phyloP scores from a whole-genome alignment of 192 early-diverging fungal species.

The Funneliformis mosseae region DNA sequence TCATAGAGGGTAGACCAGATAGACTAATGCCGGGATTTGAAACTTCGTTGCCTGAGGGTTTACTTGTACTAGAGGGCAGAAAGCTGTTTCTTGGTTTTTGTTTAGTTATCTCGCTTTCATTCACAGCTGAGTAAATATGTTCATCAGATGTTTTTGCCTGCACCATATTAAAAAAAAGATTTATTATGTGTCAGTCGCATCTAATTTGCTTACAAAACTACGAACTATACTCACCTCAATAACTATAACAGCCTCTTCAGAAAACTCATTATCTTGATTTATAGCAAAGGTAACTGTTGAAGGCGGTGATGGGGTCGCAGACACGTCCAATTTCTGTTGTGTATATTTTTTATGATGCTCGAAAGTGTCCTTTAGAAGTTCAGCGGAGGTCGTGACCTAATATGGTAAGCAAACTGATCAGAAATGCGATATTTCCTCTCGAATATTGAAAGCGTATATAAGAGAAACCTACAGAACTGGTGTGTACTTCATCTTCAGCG shows the following conservation, averaged over 20 bases:
- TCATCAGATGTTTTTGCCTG: constrained; percentile 14
- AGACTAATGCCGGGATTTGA: no score
- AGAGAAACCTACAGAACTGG: constrained; percentile 24
- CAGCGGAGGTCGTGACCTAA: constrained; percentile 21
- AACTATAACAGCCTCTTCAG: not conserved
- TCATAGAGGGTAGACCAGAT: no score
- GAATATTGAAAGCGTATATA: constrained; percentile 9
- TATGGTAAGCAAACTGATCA: not conserved
- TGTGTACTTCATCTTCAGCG: constrained; percentile 34
- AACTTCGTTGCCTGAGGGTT: no score
- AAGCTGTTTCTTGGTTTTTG: no score
- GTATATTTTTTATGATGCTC: constrained; percentile 16
- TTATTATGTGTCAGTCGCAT: constrained; percentile 5
- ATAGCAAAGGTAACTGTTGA: constrained; percentile 7
- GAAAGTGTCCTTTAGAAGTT: constrained; percentile 20
- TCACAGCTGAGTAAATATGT: constrained; percentile 12
- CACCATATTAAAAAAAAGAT: not conserved
- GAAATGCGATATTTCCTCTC: constrained; percentile 6
- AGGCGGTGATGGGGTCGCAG: not conserved
- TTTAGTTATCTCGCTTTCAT: no score
- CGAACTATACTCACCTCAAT: constrained; percentile 1
- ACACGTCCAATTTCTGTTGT: not conserved
- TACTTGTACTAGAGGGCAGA: no score
- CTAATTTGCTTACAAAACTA: constrained; percentile 6
- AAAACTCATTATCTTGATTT: constrained; percentile 15